These are phyloP conservation scores for Galerina sulciceps DNA, from an alignment of 768 basidiomycete genomes.

Conservation along the genomic window DNA sequence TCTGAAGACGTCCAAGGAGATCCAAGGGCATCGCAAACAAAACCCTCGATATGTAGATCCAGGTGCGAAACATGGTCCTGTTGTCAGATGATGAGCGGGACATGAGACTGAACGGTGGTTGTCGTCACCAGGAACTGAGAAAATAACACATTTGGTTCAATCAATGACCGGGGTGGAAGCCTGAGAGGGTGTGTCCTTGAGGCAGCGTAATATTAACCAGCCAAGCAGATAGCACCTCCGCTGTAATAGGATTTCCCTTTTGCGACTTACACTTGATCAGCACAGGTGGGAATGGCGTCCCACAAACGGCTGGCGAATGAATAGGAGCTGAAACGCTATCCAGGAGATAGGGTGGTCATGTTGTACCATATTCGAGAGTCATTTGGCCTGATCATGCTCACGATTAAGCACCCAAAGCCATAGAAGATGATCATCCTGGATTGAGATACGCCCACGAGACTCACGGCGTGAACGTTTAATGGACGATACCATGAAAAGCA, in stretches of 20 bases:
- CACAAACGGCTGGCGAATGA: constrained; percentile 9
- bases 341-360: constrained; percentile 16
- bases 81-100: constrained; percentile 17
- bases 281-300: constrained; percentile 10
- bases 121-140: constrained; percentile 6
- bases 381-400: constrained; percentile 1
- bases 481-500: constrained; percentile 7
- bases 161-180: constrained; percentile 8
- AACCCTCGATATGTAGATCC: not conserved
- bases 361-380: constrained; percentile 10
- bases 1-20: constrained; percentile 2
- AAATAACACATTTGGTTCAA: constrained; percentile 7
- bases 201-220: constrained; percentile 1
- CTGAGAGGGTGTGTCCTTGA: constrained; percentile 1
- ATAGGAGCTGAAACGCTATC: constrained; percentile 17
- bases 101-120: not conserved
- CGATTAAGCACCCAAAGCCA: constrained; percentile 9
- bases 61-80: constrained; percentile 2
- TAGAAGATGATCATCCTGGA: constrained; percentile 13
- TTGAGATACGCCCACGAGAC: constrained; percentile 15
- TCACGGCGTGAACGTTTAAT: constrained; percentile 10
- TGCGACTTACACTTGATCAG: constrained; percentile 2
- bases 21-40: not conserved
- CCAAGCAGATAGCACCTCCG: constrained; percentile 13
- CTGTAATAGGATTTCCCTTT: constrained; percentile 15